Evolutionary conservation across 1,139 yeast species (phyloP), one percentile per base, ranked within the genome.

Genomic region (Diutina rugosa): DNA sequence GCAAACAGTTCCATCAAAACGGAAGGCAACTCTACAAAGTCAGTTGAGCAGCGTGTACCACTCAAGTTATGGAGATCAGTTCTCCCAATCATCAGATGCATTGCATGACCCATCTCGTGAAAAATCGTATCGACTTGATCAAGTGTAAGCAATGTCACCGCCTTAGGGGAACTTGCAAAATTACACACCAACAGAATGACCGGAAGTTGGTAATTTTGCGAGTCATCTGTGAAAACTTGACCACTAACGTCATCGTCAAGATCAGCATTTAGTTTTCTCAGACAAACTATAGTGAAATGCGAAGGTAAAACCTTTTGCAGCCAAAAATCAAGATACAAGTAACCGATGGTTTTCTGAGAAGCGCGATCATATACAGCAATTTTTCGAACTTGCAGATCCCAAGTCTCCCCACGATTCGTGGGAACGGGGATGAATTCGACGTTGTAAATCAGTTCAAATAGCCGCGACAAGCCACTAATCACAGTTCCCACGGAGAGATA

Each of bases 21-120:
- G 14, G 97, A 90, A 0, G 99, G 99, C 54, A 93, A 73, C 68
- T 93, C 99, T 41, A 95, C 99, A 72, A 93, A 93, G 68, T 93
- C 99, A 0, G 99, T 90, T 7, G 90, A 88, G 66, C 98, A 93
- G 59, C 99, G 77, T 0, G 99, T 93, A 2, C 99, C 99, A 29
- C 95, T 85, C 16, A 93, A 85, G 66, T 91, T 95, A 66, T 95
- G 99, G 55, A 93, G 72, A 54, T 84, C 79, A 0, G 99, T 93
- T 59, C 93, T 78, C 0, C 98, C 99, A 35, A 93, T 73, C 97
- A 93, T 91, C 6, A 97, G 90, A 68, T 93, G 99, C 83, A 93
- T 87, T 1, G 99, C 99, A 70, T 93, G 99, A 0, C 99, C 99
- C 96, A 93, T 90, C 69, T 93, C 99, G 69, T 93, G 99, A 72